These are phyloP conservation scores for Cordia subcordata DNA, from an alignment of 257 asterid genomes.

Conservation along the genomic window DNA sequence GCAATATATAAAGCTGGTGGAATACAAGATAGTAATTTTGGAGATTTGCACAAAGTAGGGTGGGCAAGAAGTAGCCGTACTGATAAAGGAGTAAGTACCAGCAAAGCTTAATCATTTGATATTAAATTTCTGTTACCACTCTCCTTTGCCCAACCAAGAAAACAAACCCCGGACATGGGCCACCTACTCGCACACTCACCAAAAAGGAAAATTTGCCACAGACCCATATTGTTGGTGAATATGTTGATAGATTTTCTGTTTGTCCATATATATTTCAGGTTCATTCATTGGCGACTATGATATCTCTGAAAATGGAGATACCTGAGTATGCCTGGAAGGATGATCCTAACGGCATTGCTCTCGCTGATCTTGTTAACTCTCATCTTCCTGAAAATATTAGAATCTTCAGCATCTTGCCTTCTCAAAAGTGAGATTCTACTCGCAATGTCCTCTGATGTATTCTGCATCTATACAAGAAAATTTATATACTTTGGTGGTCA, in stretches of 20 bases:
- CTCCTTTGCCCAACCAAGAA: no score
- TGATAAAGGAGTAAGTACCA: conserved; percentile 80
- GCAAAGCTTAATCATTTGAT: conserved; percentile 5
- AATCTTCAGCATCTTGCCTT: conserved; percentile 89
- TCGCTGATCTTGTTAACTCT: conserved; percentile 58
- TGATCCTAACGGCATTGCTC: conserved; percentile 79
- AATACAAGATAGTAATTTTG: conserved; percentile 80
- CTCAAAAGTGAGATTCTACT: conserved; percentile 52
- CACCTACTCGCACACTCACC: no score
- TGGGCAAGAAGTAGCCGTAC: conserved; percentile 99
- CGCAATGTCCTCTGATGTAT: not conserved
- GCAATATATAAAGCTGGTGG: conserved; percentile 91
- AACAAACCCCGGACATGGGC: no score
- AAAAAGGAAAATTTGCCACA: no score
- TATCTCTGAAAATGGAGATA: conserved; percentile 89
- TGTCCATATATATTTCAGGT: conserved; percentile 43
- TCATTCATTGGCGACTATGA: conserved; percentile 90
- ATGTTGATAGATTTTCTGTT: conserved; percentile 7
- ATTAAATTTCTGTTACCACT: conserved; percentile 7
- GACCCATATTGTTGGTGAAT: no score
- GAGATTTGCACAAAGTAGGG: conserved; percentile 73
- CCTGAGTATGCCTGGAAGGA: conserved; percentile 84
- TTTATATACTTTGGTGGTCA: not conserved
- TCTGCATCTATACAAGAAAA: not conserved
- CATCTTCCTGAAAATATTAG: conserved; percentile 68